These are phyloP conservation scores for Collybia sp. DNA, from an alignment of 768 basidiomycete genomes.

Conservation along the genomic window DNA sequence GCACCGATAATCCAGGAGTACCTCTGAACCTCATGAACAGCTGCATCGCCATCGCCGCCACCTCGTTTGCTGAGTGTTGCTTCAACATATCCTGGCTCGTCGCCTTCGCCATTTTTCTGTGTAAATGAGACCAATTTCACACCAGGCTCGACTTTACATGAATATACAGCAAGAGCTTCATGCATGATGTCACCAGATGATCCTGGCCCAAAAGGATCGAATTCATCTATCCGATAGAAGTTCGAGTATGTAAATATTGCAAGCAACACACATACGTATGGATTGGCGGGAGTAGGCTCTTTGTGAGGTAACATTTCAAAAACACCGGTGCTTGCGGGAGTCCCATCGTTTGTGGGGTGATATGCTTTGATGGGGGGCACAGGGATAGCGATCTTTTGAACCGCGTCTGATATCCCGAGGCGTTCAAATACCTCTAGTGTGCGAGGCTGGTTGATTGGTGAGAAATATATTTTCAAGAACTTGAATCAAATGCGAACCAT, in stretches of 20 bases:
- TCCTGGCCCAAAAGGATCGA: slow-evolving; percentile 30
- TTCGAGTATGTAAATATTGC: background rate
- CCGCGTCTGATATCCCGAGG: slow-evolving; percentile 32
- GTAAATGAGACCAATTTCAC: slow-evolving; percentile 40
- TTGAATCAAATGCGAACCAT: slow-evolving; percentile 21
- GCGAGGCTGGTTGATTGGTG: slow-evolving; percentile 28
- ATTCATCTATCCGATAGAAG: slow-evolving; percentile 18
- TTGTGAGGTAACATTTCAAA: slow-evolving; percentile 26
- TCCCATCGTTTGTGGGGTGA: slow-evolving; percentile 23
- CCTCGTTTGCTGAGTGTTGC: slow-evolving; percentile 27
- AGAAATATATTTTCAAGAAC: background rate
- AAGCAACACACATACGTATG: slow-evolving; percentile 21
- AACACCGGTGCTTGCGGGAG: slow-evolving; percentile 15
- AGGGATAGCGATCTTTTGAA: slow-evolving; percentile 22
- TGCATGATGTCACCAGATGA: slow-evolving; percentile 6
- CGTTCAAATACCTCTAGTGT: slow-evolving; percentile 38
- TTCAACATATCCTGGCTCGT: slow-evolving; percentile 15
- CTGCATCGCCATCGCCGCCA: slow-evolving; percentile 7
- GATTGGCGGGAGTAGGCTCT: slow-evolving; percentile 25
- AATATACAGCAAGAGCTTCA: slow-evolving; percentile 4
- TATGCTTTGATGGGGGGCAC: slow-evolving; percentile 27
- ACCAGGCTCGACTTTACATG: slow-evolving; percentile 34
- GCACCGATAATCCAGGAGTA: slow-evolving; percentile 38
- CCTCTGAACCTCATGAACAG: slow-evolving; percentile 19
- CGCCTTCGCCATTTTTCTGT: slow-evolving; percentile 21